A percentile compares a stretch with the other conserved stretches of the same genome.
phyloP scores from a whole-genome alignment of 2,329 filamentous ascomycete genomes.

The Aureobasidium sp. region DNA sequence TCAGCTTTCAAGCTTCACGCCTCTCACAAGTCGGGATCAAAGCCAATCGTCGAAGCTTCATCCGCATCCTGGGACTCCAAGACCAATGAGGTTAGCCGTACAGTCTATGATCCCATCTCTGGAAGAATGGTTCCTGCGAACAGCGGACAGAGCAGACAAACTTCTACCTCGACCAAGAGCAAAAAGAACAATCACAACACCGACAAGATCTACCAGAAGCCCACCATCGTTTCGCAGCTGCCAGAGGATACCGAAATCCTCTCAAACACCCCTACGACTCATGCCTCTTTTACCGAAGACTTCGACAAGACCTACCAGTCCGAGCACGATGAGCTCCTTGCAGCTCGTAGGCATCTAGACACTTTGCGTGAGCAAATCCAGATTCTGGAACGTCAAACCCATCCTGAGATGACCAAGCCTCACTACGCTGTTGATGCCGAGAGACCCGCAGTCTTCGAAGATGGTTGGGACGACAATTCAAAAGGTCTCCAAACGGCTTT shows the following conservation, averaged over 20 bases:
- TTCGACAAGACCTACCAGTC: neutral
- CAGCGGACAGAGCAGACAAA: constrained; percentile 13
- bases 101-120: constrained; percentile 30
- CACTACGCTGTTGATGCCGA: neutral
- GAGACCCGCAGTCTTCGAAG: constrained; percentile 8
- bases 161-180: neutral
- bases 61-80: constrained; percentile 25
- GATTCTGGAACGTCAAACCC: constrained; percentile 3
- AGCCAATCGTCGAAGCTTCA: constrained; percentile 11
- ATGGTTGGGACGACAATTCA: neutral
- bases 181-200: neutral
- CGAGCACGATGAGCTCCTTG: constrained; percentile 6
- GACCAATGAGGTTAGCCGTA: constrained; percentile 21
- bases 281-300: neutral
- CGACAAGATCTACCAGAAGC: neutral
- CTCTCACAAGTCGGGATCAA: constrained; percentile 7
- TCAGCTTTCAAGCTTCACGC: constrained; percentile 13
- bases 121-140: constrained; percentile 27
- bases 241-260: neutral
- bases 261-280: neutral
- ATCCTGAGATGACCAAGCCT: neutral
- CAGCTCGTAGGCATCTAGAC: neutral
- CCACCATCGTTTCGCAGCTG: neutral
- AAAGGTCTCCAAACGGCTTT: constrained; percentile 8
- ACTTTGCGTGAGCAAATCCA: constrained; percentile 1